These are phyloP conservation scores for Theobroma grandiflorum DNA, from an alignment of 441 rosid genomes.

Conservation along the genomic window DNA sequence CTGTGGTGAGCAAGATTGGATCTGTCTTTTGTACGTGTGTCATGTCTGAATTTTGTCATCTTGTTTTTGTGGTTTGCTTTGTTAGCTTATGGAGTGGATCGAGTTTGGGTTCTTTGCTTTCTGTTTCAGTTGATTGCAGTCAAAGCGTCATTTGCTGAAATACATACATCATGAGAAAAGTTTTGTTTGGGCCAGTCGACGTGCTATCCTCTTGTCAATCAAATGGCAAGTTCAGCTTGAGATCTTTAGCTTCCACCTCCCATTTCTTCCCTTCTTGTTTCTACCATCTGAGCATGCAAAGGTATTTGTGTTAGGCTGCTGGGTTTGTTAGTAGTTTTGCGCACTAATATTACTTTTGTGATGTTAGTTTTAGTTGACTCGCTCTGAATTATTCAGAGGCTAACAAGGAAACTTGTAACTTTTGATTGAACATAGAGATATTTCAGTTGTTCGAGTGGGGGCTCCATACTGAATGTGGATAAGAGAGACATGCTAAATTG, in stretches of 20 bases:
- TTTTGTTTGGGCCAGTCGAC: neutral
- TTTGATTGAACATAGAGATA: slow-evolving; percentile 5
- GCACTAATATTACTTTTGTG: neutral
- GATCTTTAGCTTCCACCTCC: neutral
- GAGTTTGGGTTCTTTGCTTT: neutral
- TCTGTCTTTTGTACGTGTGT: neutral
- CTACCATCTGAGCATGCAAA: neutral
- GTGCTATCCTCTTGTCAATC: neutral
- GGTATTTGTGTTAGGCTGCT: neutral
- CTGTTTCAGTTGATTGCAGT: neutral
- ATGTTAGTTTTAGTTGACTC: neutral
- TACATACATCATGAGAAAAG: neutral
- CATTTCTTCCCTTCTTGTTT: neutral
- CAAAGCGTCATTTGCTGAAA: neutral
- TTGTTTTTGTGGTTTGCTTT: neutral
- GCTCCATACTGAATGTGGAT: neutral
- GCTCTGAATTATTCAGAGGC: neutral
- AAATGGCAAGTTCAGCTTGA: neutral
- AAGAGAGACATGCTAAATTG: neutral
- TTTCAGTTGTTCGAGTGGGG: neutral
- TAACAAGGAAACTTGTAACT: neutral
- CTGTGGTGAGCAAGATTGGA: slow-evolving; percentile 12
- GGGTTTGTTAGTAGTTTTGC: neutral
- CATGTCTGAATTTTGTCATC: slow-evolving; percentile 15
- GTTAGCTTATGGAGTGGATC: neutral